phyloP scores from a whole-genome alignment of 1,139 yeast species.

The Starmera stellimalicola region DNA sequence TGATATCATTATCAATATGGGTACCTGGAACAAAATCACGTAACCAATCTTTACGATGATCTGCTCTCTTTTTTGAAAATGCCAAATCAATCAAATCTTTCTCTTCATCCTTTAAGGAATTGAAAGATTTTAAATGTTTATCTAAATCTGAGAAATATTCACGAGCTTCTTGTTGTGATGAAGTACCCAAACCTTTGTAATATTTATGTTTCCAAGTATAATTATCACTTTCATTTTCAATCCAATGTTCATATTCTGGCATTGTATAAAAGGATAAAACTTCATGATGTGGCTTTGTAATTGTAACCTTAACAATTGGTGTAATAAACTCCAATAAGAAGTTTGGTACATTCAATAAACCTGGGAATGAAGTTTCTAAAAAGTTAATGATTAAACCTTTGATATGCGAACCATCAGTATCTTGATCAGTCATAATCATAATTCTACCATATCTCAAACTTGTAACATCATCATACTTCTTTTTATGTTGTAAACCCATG shows the following conservation, averaged over 20 bases:
- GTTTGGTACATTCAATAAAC: slow-evolving; percentile 82
- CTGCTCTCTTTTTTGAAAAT: slow-evolving; percentile 91
- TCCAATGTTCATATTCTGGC: slow-evolving; percentile 96
- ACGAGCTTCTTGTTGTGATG: slow-evolving; percentile 68
- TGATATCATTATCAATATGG: slow-evolving; percentile 73
- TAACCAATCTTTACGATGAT: slow-evolving; percentile 96
- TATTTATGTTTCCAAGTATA: slow-evolving; percentile 91
- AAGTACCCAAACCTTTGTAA: slow-evolving; percentile 98
- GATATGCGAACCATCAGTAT: slow-evolving; percentile 98
- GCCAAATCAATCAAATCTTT: slow-evolving; percentile 82
- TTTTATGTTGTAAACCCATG: slow-evolving; percentile 91
- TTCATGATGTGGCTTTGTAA: slow-evolving; percentile 55
- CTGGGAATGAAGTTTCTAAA: slow-evolving; percentile 90
- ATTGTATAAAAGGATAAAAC: slow-evolving; percentile 78
- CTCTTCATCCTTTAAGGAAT: slow-evolving; percentile 75
- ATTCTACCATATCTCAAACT: slow-evolving; percentile 89
- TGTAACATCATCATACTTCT: slow-evolving; percentile 63
- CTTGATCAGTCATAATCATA: slow-evolving; percentile 99
- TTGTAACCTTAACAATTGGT: slow-evolving; percentile 88
- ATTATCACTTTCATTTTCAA: slow-evolving; percentile 68
- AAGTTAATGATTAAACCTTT: slow-evolving; percentile 94
- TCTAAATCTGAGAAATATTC: slow-evolving; percentile 85
- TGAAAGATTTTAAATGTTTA: slow-evolving; percentile 78
- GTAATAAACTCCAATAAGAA: slow-evolving; percentile 91
- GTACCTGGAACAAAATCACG: slow-evolving; percentile 88